phyloP scores from a whole-genome alignment of 768 basidiomycete genomes.

The Tephrocybe sp. region DNA sequence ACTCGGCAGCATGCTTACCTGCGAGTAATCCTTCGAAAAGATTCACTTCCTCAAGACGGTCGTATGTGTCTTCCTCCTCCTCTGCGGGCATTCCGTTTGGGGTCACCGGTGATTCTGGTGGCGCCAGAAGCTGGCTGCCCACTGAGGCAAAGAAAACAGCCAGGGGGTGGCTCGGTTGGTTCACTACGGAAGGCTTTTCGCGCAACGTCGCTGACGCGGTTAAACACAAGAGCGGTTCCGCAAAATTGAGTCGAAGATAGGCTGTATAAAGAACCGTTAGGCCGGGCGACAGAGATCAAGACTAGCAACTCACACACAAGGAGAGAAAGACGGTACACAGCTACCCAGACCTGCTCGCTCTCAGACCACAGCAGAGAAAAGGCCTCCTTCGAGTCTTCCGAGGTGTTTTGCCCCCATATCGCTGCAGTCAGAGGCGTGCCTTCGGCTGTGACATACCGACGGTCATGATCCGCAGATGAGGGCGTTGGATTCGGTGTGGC shows the following conservation, averaged over 20 bases:
- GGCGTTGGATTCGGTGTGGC: conserved; percentile 86
- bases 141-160: conserved; percentile 36
- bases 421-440: conserved; percentile 70
- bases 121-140: conserved; percentile 34
- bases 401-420: conserved; percentile 69
- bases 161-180: conserved; percentile 44
- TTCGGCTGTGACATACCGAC: conserved; percentile 74
- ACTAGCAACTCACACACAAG: conserved; percentile 66
- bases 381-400: conserved; percentile 47
- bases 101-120: conserved; percentile 32
- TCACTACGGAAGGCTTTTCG: conserved; percentile 61
- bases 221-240: conserved; percentile 78
- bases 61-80: conserved; percentile 38
- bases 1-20: conserved; percentile 36
- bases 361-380: conserved; percentile 71
- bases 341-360: conserved; percentile 66
- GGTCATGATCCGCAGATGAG: conserved; percentile 67
- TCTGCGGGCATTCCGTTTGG: conserved; percentile 27
- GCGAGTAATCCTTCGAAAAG: conserved; percentile 61
- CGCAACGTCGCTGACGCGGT: conserved; percentile 88
- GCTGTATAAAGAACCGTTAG: conserved; percentile 43
- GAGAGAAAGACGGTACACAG: conserved; percentile 74
- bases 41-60: conserved; percentile 57
- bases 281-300: neutral
- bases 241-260: conserved; percentile 66